Conservation (phyloP, 225 moss, liverwort and hornwort genomes). For the Physcomitrellopsis africana region DNA sequence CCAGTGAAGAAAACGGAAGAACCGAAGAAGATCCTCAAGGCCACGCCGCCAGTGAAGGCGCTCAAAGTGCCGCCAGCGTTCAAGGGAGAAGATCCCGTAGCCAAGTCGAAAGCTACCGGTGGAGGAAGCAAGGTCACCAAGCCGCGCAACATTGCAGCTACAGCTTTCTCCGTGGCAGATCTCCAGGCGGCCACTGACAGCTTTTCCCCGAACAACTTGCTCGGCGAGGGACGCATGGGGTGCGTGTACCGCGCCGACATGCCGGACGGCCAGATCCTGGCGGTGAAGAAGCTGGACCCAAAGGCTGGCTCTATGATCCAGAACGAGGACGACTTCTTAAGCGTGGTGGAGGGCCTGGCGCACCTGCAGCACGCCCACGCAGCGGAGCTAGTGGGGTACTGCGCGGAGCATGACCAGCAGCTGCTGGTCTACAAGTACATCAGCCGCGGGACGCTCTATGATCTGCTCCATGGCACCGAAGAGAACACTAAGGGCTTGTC, state of each 20-base stretch:
- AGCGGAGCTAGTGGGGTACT: constrained; percentile 65
- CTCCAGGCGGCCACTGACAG: constrained; percentile 70
- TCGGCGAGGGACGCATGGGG: constrained; percentile 56
- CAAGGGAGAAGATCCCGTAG: constrained; percentile 9
- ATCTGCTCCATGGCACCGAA: constrained; percentile 46
- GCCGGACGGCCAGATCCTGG: constrained; percentile 59
- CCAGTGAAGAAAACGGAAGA: constrained; percentile 30
- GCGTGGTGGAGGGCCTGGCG: constrained; percentile 47
- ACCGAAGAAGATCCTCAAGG: constrained; percentile 30
- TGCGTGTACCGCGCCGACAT: constrained; percentile 63
- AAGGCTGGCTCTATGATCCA: constrained; percentile 47
- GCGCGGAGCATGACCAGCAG: constrained; percentile 69
- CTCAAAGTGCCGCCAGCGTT: constrained; percentile 51
- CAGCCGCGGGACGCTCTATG: constrained; percentile 56
- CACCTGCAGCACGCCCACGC: constrained; percentile 55
- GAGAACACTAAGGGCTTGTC: constrained; percentile 48
- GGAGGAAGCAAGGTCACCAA: constrained; percentile 35
- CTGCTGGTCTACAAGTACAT: constrained; percentile 63
- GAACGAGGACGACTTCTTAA: constrained; percentile 61
- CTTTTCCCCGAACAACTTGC: constrained; percentile 49
- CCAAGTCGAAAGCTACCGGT: constrained; percentile 10
- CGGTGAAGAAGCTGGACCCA: constrained; percentile 63
- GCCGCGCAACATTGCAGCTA: constrained; percentile 37
- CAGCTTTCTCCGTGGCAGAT: constrained; percentile 56
- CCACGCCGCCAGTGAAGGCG: constrained; percentile 55